Evolutionary conservation across 129 eudicot species (phyloP), one percentile per base, ranked within the genome.

Genomic region (Flaveria bidentis): DNA sequence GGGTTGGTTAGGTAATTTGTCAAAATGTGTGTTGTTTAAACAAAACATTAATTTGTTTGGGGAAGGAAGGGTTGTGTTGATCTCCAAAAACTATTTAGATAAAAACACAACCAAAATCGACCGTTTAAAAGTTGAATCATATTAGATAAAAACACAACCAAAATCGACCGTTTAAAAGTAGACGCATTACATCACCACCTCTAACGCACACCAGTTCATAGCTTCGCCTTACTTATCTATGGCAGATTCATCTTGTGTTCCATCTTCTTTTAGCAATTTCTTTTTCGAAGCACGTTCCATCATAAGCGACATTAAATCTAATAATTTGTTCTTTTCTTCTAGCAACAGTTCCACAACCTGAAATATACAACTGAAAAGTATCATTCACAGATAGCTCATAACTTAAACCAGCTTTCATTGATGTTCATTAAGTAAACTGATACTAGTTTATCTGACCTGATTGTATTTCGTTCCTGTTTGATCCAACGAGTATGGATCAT

Each of bases 401-500:
- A 17, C 22, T n/a, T 3, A 45, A 42, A 22, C 25, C 39, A 4
- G 13, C 33, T 56, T 56, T 56, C 13, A 56, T 56, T 12, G 5
- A 47, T 0, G 15, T 47, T 13, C 47, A 44, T 10, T 13, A 1
- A 28, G 30, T 10, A n/a, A 39, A 26, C 7, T 5, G 51, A 28
- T 28, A 28, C 30, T 28, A 28, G 3, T 28, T 28, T 28, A 28
- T 28, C 30, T 72, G 33, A 79, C 83, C 78, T 72, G 55, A 51
- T 79, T 53, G 60, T 79, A 79, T 51, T 72, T 67, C 0, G 78
- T 79, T 67, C 26, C 58, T 1, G 46, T 36, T 33, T 63, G n/a
- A 45, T 79, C 73, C 10, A 72, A 50, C 6, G 78, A 79, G 36
- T 71, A 71, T 16, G 83, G 78, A 79, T 79, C 67, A 66, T 79